Base-by-base conservation (phyloP, 225 moss, liverwort and hornwort species). In the Pseudisothecium myosuroides region DNA sequence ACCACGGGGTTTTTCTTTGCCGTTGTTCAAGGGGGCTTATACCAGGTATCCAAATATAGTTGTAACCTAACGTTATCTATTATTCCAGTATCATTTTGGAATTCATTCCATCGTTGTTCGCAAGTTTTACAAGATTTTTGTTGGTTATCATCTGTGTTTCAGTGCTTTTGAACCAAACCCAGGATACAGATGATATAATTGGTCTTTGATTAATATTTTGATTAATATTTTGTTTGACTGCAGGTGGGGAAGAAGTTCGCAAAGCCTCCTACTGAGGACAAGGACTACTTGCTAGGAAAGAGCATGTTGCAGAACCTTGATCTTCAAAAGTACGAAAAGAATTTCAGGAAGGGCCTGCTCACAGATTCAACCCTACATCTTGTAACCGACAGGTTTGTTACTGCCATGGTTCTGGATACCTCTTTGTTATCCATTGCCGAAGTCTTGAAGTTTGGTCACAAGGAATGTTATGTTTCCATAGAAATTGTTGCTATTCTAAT, bases 1-100 rank as follows among this genome's bases (percentile, higher is more conserved):
- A 96, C 93, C 71, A 97, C 97, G 41, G 97, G 97, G 37, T 90
- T 91, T 68, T 94, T 95, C 89, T 97, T 97, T 93, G 96, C 97
- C 28, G 86, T 97, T 81, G 92, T 97, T 85, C 97, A 97, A 90
- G 97, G 96, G 76, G 97, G 96, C 69, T 91, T 97, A 66, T 96
- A 91, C 81, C 95, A 97, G 96, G 97, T 96, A 88, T 79, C 31
- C 26, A 66, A 86, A 65, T 66, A 37, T 69, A 80, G 28, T 69
- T 74, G 43, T 55, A 55, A 67, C 49, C 13, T 13, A 55, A 72
- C 29, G 20, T 69, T 69, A 66, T 19, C 37, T 34, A 54, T 55
- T 23, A 32, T 72, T 52, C 55, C 74, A 66, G 34, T 41, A 32
- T 64, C 23, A 37, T 54, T 90, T 54, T 27, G 67, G 60, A 83